phyloP scores from a whole-genome alignment of 164 flowering plant species.

The Umbellularia californica region DNA sequence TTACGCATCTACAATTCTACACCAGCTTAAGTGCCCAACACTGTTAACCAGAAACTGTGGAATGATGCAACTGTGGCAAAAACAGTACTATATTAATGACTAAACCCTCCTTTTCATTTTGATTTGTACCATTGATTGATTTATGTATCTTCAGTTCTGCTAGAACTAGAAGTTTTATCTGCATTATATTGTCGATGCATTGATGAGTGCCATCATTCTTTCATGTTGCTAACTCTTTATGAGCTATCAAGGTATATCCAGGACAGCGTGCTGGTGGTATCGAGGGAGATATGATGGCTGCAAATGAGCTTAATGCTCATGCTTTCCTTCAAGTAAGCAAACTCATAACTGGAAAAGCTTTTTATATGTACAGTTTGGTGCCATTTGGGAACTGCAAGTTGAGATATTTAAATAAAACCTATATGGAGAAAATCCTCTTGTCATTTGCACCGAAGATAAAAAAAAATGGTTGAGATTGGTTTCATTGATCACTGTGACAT shows the following conservation, averaged over 20 bases:
- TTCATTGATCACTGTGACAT: background rate
- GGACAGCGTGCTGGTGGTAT: conserved; percentile 72
- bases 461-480: background rate
- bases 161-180: background rate
- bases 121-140: background rate
- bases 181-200: background rate
- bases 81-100: background rate
- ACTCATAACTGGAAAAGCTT: background rate
- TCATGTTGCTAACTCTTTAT: background rate
- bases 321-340: conserved; percentile 67
- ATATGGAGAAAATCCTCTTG: background rate
- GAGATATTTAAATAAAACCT: background rate
- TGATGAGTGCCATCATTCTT: background rate
- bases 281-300: conserved; percentile 98
- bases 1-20: too few relatives aligned
- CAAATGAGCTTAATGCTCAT: conserved; percentile 86
- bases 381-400: background rate
- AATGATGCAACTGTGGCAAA: too few relatives aligned
- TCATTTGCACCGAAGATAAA: background rate
- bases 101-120: background rate
- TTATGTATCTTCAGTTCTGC: background rate
- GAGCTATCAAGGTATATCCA: conserved; percentile 71
- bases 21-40: too few relatives aligned
- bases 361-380: background rate
- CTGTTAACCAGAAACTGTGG: too few relatives aligned